Evolutionary conservation across 371 early-diverging fungal species (phyloP).

Genomic region (Choanephora cucurbitarum): DNA sequence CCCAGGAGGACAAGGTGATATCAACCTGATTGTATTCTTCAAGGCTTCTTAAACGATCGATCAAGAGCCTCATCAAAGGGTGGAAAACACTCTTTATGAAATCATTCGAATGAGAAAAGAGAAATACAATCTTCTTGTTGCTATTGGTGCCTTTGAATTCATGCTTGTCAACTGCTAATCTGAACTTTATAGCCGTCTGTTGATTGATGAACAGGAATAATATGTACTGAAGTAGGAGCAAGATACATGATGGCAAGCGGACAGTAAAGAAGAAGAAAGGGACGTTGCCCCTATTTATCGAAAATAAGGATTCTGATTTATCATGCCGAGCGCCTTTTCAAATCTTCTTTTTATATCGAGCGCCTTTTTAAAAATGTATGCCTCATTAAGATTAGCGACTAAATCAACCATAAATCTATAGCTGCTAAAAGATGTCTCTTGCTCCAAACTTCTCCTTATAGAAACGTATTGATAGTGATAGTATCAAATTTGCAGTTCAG

Average conservation of each 20-base stretch:
- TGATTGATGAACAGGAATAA: slow-evolving; percentile 27
- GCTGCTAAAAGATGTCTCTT: too few relatives aligned
- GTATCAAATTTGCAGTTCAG: too few relatives aligned
- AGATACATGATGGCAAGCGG: slow-evolving; percentile 15
- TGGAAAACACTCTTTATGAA: slow-evolving; percentile 44
- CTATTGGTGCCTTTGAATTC: slow-evolving; percentile 20
- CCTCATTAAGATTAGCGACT: too few relatives aligned
- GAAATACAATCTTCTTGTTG: slow-evolving; percentile 23
- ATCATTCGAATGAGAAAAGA: slow-evolving; percentile 48
- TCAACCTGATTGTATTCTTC: slow-evolving; percentile 27
- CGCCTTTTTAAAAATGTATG: too few relatives aligned
- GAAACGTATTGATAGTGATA: too few relatives aligned
- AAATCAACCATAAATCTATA: too few relatives aligned
- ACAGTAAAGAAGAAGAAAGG: background rate
- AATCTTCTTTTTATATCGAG: too few relatives aligned
- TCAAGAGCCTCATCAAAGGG: slow-evolving; percentile 35
- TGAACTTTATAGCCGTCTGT: slow-evolving; percentile 30
- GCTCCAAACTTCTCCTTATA: too few relatives aligned
- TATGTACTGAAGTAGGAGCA: slow-evolving; percentile 11
- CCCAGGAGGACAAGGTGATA: slow-evolving; percentile 37
- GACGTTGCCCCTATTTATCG: too few relatives aligned
- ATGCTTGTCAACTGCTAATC: slow-evolving; percentile 34
- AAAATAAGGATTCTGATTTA: too few relatives aligned
- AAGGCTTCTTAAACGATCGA: slow-evolving; percentile 17
- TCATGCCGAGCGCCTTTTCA: too few relatives aligned